Base-by-base conservation (phyloP, 306 rosid genomes). In the Chamaecrista fasciculata region DNA sequence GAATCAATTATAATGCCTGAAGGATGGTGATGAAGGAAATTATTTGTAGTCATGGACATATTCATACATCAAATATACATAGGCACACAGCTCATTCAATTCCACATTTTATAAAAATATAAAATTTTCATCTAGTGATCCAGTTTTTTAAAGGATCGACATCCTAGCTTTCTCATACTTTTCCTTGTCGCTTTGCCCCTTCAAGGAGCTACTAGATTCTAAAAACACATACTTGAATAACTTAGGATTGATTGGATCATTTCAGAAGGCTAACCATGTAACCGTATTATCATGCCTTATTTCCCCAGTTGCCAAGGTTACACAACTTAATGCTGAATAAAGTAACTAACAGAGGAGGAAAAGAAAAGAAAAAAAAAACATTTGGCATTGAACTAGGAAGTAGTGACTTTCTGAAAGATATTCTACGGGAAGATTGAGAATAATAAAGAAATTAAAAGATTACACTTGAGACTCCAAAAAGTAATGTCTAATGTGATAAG, bases 121-220 rank as follows among this genome's bases (percentile, higher is more conserved):
- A 31, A 31, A 2, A 31, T 31, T 31, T n/a, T 6, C 36, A 31
- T 31, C 6, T 6, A 6, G 36, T 31, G 36, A 31, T 31, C 36
- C 6, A 2, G 4, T 31, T 31, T 6, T 31, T 9, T 9, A 75
- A 63, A 59, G 64, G 65, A 53, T 93, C 55, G 90, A 84, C 88
- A 61, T 77, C 83, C 98, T 85, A 70, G 98, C 98, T 89, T 90
- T 93, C 87, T 93, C 98, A 49, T 93, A 93, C 80, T 93, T 93
- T 84, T 87, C 96, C 93, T 82, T 89, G 88, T 93, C 98, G 28
- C 98, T 93, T 79, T 81, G 93, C n/a, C 98, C 98, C 86, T 93
- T 93, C 77, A 93, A 82, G 62, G 96, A 74, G 78, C 97, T 93
- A 80, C 98, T 93, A 79, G 98, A 89, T 48, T 96, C 96, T 76